Conservation (phyloP, 768 basidiomycete species). For the Postia placenta region DNA sequence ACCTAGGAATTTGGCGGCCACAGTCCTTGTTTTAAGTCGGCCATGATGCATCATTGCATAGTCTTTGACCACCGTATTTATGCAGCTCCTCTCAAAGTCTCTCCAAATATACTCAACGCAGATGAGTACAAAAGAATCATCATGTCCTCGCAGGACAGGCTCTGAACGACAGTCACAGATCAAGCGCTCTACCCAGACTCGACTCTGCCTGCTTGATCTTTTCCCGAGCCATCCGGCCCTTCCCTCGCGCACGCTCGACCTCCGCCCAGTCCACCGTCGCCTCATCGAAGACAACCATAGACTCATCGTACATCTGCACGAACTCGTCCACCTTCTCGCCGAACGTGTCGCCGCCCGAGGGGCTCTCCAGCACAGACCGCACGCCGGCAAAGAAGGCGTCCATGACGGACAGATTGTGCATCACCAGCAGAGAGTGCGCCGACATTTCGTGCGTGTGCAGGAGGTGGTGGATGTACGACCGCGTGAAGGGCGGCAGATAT, state of each 20-base stretch:
- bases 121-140: no score
- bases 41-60: no score
- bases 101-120: no score
- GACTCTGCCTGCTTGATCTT: slow-evolving; percentile 32
- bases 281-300: slow-evolving; percentile 38
- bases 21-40: no score
- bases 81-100: no score
- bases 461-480: slow-evolving; percentile 79
- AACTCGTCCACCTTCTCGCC: slow-evolving; percentile 47
- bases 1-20: no score
- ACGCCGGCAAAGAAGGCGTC: slow-evolving; percentile 59
- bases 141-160: no score
- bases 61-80: no score
- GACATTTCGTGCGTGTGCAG: slow-evolving; percentile 89
- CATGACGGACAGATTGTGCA: slow-evolving; percentile 72
- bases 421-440: slow-evolving; percentile 64
- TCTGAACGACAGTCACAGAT: slow-evolving; percentile 1
- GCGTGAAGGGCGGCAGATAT: slow-evolving; percentile 26
- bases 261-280: slow-evolving; percentile 54
- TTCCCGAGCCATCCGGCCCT: slow-evolving; percentile 68
- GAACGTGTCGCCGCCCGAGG: slow-evolving; percentile 22
- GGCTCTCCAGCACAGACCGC: slow-evolving; percentile 29
- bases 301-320: slow-evolving; percentile 43
- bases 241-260: slow-evolving; percentile 68
- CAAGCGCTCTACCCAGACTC: slow-evolving; percentile 12